Evolutionary conservation across 495 filamentous ascomycete genomes (phyloP).

Genomic region (Xylaria venustula): DNA sequence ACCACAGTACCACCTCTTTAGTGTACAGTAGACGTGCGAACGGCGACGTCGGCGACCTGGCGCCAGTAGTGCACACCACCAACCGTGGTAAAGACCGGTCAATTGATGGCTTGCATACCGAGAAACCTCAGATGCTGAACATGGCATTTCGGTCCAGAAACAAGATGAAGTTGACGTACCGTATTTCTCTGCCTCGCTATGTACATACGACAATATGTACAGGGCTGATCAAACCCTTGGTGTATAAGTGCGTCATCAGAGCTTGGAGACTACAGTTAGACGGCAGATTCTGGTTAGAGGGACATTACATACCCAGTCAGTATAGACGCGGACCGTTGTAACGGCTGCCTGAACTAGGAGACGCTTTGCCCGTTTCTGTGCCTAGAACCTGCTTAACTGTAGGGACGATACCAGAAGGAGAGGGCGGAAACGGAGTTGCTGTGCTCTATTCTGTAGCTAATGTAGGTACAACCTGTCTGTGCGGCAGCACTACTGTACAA

Average conservation of each 20-base stretch:
- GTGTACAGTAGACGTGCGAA: neutral
- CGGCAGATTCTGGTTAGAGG: too few species aligned
- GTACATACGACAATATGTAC: constrained; percentile 1
- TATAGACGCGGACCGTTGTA: neutral
- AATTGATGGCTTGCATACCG: constrained; percentile 10
- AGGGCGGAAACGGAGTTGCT: neutral
- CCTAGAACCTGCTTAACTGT: neutral
- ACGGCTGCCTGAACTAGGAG: neutral
- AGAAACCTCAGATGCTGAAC: neutral
- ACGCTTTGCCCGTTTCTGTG: neutral
- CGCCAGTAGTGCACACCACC: constrained; percentile 1
- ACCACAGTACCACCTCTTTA: neutral
- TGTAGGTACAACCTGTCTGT: neutral
- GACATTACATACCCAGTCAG: too few species aligned
- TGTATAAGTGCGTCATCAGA: neutral
- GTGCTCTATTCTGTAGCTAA: neutral
- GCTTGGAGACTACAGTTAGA: neutral
- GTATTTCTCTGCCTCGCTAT: neutral
- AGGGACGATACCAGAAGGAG: neutral
- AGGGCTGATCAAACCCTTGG: constrained; percentile 8
- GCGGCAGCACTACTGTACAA: too few species aligned
- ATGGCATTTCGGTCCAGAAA: neutral
- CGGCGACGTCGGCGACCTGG: constrained; percentile 13
- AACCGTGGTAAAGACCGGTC: neutral
- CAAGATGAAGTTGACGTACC: neutral